Percentiles rank a stretch among this genome's conserved stretches.
Conservation (phyloP, 2,329 filamentous ascomycete species). For the Dendrostoma leiphaemia region DNA sequence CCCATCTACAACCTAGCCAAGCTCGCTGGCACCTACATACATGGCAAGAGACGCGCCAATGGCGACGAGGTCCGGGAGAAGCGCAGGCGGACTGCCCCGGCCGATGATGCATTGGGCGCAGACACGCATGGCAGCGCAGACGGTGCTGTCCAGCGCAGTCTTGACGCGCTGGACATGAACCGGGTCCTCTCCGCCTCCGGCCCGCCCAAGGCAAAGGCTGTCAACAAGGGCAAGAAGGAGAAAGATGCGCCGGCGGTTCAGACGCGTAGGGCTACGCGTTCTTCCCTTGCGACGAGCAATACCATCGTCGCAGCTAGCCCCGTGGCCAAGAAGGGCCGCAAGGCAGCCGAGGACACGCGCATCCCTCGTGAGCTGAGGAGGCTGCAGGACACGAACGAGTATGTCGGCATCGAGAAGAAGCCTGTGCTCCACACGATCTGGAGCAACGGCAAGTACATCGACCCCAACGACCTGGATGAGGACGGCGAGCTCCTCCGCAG, state of each 20-base stretch:
- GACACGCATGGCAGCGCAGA: conserved; percentile 25
- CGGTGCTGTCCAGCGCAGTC: conserved; percentile 33
- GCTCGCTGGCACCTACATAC: conserved; percentile 59
- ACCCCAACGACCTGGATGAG: conserved; percentile 35
- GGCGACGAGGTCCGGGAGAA: conserved; percentile 45
- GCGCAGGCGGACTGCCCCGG: conserved; percentile 45
- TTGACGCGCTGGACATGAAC: conserved; percentile 46
- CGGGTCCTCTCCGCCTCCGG: conserved; percentile 40
- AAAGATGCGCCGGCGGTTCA: conserved; percentile 22
- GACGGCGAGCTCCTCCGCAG: conserved; percentile 37
- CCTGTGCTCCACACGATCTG: conserved; percentile 59
- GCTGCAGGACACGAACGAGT: conserved; percentile 63
- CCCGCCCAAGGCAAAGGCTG: conserved; percentile 31
- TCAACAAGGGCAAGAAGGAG: conserved; percentile 2
- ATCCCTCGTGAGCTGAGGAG: conserved; percentile 57
- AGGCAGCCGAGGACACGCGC: conserved; percentile 48
- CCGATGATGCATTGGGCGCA: conserved; percentile 28
- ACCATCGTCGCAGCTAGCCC: conserved; percentile 47
- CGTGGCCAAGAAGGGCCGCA: conserved; percentile 60
- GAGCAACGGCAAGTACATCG: conserved; percentile 63
- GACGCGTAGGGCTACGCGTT: conserved; percentile 44
- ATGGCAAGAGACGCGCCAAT: conserved; percentile 55
- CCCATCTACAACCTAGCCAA: conserved; percentile 67
- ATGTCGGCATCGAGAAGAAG: conserved; percentile 54
- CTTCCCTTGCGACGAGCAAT: conserved; percentile 38